A percentile compares a stretch with the other conserved stretches of the same genome.
These are phyloP conservation scores for Thalassia testudinum DNA, from an alignment of 116 monocot genomes.

Conservation along the genomic window DNA sequence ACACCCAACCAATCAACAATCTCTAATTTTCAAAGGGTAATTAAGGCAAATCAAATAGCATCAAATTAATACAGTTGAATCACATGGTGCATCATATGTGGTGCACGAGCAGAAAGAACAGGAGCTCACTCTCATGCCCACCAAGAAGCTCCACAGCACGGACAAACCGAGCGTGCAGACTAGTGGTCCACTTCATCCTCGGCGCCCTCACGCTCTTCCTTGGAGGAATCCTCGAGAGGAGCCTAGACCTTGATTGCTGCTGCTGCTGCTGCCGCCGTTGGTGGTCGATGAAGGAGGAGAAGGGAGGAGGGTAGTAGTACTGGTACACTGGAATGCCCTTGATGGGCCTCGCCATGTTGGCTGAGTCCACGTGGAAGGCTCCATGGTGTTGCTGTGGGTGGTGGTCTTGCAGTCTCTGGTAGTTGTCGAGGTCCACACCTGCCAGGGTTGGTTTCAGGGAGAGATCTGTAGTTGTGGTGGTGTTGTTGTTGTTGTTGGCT, in stretches of 20 bases:
- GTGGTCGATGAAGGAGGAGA: conserved; percentile 24
- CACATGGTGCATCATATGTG: no score
- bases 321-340: conserved; percentile 60
- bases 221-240: conserved; percentile 33
- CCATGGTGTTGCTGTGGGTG: conserved; percentile 11
- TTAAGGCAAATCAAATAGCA: no score
- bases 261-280: conserved; percentile 11
- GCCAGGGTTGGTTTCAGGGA: neutral
- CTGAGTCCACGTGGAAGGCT: conserved; percentile 5
- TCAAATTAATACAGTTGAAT: no score
- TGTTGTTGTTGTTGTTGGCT: neutral
- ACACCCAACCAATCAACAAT: no score
- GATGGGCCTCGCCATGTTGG: conserved; percentile 30
- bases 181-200: conserved; percentile 77
- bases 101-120: no score
- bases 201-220: conserved; percentile 52
- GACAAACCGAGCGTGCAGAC: conserved; percentile 75
- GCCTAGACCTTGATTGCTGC: conserved; percentile 19
- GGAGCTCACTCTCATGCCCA: conserved; percentile 57
- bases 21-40: no score
- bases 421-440: neutral
- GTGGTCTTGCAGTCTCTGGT: conserved; percentile 4
- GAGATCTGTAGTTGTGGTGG: neutral
- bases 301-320: conserved; percentile 12
- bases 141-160: conserved; percentile 81